Base-by-base conservation (phyloP, 257 asterid genomes). In the Lantana camara region DNA sequence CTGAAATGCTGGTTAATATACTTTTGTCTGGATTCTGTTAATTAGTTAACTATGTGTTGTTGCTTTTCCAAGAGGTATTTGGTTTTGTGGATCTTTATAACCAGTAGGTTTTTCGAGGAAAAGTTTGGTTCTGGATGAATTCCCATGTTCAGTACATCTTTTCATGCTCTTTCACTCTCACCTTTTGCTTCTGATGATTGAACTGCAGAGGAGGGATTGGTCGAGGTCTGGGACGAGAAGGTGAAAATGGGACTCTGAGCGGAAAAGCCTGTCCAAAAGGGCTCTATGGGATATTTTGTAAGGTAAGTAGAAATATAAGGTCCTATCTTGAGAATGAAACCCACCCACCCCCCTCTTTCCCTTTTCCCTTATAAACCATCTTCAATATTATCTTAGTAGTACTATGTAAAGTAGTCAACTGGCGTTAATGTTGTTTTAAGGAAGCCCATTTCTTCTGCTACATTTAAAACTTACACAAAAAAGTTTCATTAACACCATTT, bases 181-280 rank as follows among this genome's bases (percentile, higher is more conserved):
- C 47, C n/a, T 57, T 57, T 60, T 61, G 20, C 57, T 71, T 52
- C 57, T 81, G 63, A 23, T 71, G 59, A 41, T 73, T 70, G 67
- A 69, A 53, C 66, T 58, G 79, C 91, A 91, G 97, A 47, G 96
- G 95, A 71, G 97, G 97, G 65, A 69, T 67, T 71, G 93, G 96
- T 69, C 77, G 86, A 81, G 93, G 83, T 61, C 73, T 75, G 35
- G 95, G 96, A 42, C 83, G 45, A 62, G 81, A 73, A 63, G 96
- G 96, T 20, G 89, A 82, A 68, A 88, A 80, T 64, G 97, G 97
- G 53, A 85, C 95, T 35, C 67, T 90, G 64, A 85, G 85, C 24
- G 97, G 97, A 58, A 80, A 85, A 76, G 87, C 87, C 73, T 90
- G 97, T 71, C 97, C 96, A 14, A 65, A 74, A 63, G 97, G 97